Evolutionary conservation across 371 early-diverging fungal species (phyloP), one percentile per base, ranked within the genome.

Genomic region (Syncephalastrum contaminatum): DNA sequence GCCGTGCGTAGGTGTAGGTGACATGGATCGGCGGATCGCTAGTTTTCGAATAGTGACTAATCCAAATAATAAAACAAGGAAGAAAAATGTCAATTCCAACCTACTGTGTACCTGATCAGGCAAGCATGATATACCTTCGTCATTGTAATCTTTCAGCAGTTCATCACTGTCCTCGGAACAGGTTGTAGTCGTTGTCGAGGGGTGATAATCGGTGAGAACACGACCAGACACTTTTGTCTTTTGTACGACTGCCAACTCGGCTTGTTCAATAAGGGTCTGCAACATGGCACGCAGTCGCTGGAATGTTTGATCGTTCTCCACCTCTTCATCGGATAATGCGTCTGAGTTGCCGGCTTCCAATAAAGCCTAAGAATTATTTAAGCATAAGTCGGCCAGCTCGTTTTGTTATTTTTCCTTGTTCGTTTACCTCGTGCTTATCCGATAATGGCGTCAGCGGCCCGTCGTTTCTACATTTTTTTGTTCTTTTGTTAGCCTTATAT

Each of bases 241-340:
- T 60, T 64, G 63, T 16, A 51, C 24, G 48, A 76, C 58, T 42
- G 77, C 77, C 24, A 58, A 50, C 62, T 76, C 70, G 40, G 77
- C 77, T 36, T 73, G 65, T 24, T 76, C 73, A 54, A 76, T 76
- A n/a, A 76, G 56, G 20, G 59, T 52, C 44, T 63, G 43, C 16
- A 76, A 50, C 61, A 70, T 69, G 6, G 48, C 27, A 15, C 63
- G 59, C 16, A 76, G 43, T 46, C 69, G 62, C 52, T 73, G 69
- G 48, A 69, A 76, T 19, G 67, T 63, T 45, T 64, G 65, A 55
- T 76, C 77, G 51, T 70, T 70, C 12, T 65, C 59, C 4, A 66
- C 42, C 25, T 61, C 76, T 30, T 73, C 63, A 27, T 68, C 61
- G 6, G 64, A 61, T 24, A 59, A 46, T 46, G 54, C 53, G 19